Evolutionary conservation across 2,329 filamentous ascomycete species (phyloP).

Genomic region (Didymella keratinophila): DNA sequence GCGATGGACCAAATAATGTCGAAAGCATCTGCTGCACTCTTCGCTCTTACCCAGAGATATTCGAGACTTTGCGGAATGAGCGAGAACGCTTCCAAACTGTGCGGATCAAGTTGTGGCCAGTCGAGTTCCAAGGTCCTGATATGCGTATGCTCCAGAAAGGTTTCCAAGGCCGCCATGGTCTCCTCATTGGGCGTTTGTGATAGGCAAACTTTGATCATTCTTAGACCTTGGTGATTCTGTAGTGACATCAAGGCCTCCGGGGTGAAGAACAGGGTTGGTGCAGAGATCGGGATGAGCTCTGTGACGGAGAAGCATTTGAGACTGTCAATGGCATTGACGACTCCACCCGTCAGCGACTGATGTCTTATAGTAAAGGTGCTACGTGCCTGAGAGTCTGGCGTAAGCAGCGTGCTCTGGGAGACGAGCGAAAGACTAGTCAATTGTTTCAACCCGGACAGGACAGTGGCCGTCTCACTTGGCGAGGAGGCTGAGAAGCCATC

Average conservation of each 20-base stretch:
- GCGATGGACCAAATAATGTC: conserved; percentile 25
- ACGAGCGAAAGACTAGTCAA: conserved; percentile 35
- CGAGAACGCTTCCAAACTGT: conserved; percentile 23
- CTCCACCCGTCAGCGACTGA: conserved; percentile 28
- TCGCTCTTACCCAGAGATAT: conserved; percentile 30
- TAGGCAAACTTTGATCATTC: conserved; percentile 26
- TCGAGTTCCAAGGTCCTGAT: conserved; percentile 36
- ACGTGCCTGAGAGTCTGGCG: conserved; percentile 15
- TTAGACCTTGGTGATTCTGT: conserved; percentile 27
- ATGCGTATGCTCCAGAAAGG: conserved; percentile 23
- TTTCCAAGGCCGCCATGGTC: conserved; percentile 27
- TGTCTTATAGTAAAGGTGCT: conserved; percentile 25
- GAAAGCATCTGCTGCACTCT: conserved; percentile 22
- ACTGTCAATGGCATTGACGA: conserved; percentile 26
- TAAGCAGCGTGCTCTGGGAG: conserved; percentile 28
- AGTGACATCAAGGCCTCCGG: conserved; percentile 31
- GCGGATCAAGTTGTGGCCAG: conserved; percentile 35
- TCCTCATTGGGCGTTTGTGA: conserved; percentile 29
- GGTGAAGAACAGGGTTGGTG: conserved; percentile 31
- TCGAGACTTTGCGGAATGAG: conserved; percentile 25
- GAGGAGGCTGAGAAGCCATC: conserved; percentile 37
- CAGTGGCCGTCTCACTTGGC: conserved; percentile 26
- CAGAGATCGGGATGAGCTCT: conserved; percentile 21
- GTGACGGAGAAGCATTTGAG: conserved; percentile 31
- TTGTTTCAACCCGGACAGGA: conserved; percentile 30